Evolutionary conservation across 2,329 filamentous ascomycete genomes (phyloP).

Genomic region (Tricladium varicosporioides): DNA sequence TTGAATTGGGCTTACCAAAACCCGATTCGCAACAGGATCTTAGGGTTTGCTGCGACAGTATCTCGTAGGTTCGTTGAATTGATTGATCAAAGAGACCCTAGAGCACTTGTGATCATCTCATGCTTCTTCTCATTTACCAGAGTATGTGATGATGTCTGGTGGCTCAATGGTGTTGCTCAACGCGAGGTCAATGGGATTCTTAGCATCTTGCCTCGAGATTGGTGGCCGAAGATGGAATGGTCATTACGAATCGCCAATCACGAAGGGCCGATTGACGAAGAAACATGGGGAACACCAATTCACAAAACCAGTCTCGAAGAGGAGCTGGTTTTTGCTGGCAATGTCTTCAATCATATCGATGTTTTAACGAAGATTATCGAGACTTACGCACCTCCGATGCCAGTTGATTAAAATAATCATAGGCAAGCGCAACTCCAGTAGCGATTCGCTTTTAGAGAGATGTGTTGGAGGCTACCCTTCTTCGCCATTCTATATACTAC

Average conservation of each 20-base stretch:
- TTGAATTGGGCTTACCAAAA: slow-evolving; percentile 65
- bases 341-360: slow-evolving; percentile 27
- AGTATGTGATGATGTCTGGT: slow-evolving; percentile 49
- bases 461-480: no score
- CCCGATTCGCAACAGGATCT: slow-evolving; percentile 55
- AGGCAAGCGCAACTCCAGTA: background rate
- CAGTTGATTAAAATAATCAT: slow-evolving; percentile 22
- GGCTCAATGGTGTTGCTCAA: slow-evolving; percentile 64
- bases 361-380: slow-evolving; percentile 27
- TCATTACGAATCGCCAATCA: slow-evolving; percentile 29
- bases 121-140: slow-evolving; percentile 34
- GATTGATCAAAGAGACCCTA: slow-evolving; percentile 52
- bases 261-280: slow-evolving; percentile 29
- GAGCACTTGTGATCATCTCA: slow-evolving; percentile 29
- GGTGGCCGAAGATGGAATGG: slow-evolving; percentile 35
- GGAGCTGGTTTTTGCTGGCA: slow-evolving; percentile 3
- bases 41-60: slow-evolving; percentile 64
- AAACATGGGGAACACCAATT: slow-evolving; percentile 28
- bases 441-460: no score
- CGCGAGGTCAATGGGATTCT: slow-evolving; percentile 59
- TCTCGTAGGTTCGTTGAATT: slow-evolving; percentile 59
- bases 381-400: slow-evolving; percentile 17
- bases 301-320: slow-evolving; percentile 12
- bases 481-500: no score
- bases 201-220: slow-evolving; percentile 28